Percentiles rank a stretch among this genome's conserved stretches.
Conservation (phyloP, 2,329 filamentous ascomycete species). For the Lachnellula arida region DNA sequence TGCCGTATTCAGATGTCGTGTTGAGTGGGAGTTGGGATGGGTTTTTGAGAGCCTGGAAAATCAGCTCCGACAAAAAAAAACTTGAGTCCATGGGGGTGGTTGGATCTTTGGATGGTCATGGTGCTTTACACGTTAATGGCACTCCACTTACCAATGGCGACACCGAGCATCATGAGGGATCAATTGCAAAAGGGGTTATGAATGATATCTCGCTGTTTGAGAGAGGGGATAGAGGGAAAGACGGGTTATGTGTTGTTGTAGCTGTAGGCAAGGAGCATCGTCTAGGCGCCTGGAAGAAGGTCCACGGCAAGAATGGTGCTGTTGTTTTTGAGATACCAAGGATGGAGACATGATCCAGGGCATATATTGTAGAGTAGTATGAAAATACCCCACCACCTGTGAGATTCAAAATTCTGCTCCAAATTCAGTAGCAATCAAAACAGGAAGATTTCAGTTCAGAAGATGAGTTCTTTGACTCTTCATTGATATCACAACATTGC, state of each 20-base stretch:
- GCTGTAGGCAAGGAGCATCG: conserved; percentile 83
- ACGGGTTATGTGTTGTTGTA: conserved; percentile 79
- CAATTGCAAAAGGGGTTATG: conserved; percentile 58
- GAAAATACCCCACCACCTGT: background rate
- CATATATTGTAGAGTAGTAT: conserved; percentile 1
- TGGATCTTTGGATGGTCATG: conserved; percentile 29
- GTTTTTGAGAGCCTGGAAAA: conserved; percentile 75
- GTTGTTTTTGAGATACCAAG: conserved; percentile 78
- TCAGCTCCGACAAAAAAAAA: conserved; percentile 76
- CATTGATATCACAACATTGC: background rate
- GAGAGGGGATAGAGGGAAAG: conserved; percentile 68
- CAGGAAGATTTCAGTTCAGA: background rate
- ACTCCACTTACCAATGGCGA: conserved; percentile 1
- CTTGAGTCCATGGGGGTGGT: conserved; percentile 70
- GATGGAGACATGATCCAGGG: conserved; percentile 22
- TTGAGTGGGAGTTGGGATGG: conserved; percentile 95
- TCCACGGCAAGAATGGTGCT: conserved; percentile 71
- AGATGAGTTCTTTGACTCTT: background rate
- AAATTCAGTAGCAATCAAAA: too few species aligned
- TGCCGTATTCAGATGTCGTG: conserved; percentile 88
- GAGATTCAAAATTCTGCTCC: background rate
- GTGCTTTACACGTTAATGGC: background rate
- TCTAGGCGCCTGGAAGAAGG: conserved; percentile 70
- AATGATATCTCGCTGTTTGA: conserved; percentile 89
- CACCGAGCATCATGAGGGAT: conserved; percentile 15